Percentiles rank a stretch among this genome's conserved stretches.
These are phyloP conservation scores for Agapanthus africanus DNA, from an alignment of 106 monocot species.

Conservation along the genomic window DNA sequence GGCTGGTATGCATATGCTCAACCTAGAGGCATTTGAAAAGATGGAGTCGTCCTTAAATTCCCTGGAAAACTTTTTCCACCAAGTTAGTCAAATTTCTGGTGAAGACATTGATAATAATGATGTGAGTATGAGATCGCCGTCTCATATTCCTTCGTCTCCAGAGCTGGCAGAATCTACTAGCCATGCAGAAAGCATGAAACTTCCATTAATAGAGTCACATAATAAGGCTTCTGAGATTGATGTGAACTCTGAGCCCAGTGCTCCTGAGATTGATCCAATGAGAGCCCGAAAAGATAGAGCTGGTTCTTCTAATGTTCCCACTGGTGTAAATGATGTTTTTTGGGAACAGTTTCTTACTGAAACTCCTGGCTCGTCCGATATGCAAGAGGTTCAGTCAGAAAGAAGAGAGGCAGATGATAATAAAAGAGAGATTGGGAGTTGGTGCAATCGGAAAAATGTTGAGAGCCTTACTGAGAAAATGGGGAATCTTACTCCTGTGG, in stretches of 20 bases:
- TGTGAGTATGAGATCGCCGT: constrained; percentile 15
- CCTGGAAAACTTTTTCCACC: constrained; percentile 59
- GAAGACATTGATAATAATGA: constrained; percentile 48
- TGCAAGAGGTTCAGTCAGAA: constrained; percentile 48
- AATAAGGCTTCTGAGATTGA: constrained; percentile 39
- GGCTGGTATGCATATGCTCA: constrained; percentile 6
- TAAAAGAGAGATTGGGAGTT: constrained; percentile 12
- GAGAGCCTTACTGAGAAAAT: constrained; percentile 56
- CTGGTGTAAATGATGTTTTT: constrained; percentile 64
- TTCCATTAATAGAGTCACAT: constrained; percentile 7
- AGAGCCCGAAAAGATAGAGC: constrained; percentile 13
- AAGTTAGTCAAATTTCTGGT: constrained; percentile 50
- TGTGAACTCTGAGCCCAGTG: constrained; percentile 46
- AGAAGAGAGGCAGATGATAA: constrained; percentile 28
- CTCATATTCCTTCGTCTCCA: constrained; percentile 8
- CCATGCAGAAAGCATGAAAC: constrained; percentile 31
- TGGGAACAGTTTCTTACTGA: constrained; percentile 81
- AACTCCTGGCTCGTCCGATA: constrained; percentile 31
- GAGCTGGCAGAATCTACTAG: constrained; percentile 33
- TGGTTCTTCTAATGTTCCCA: neutral
- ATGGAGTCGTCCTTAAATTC: constrained; percentile 81
- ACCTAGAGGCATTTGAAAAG: constrained; percentile 62
- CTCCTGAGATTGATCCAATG: constrained; percentile 17
- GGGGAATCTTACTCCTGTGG: constrained; percentile 48
- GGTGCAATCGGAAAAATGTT: constrained; percentile 34